Evolutionary conservation across 441 rosid genomes (phyloP), one percentile per base, ranked within the genome.

Genomic region (Gossypium aridum): DNA sequence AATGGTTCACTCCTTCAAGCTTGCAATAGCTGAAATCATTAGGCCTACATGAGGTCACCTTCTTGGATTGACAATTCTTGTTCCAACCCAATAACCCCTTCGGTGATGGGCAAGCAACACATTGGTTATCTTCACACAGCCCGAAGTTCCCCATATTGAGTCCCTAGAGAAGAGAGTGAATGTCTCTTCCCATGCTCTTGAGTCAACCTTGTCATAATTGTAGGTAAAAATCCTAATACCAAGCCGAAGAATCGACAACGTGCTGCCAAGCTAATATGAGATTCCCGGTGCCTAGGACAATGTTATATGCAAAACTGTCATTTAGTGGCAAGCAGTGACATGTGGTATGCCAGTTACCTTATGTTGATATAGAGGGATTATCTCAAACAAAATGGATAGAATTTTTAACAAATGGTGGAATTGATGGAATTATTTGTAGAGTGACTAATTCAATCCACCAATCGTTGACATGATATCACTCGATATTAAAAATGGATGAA

Each of bases 1-100:
- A 89, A 79, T 89, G 90, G 67, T 88, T 89, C 16, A 86, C 92
- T 13, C 94, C 89, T 75, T 80, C 81, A 13, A 90, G 59, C 67
- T 87, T 87, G 70, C 84, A 85, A 61, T 88, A 82, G 22, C 61
- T 26, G 72, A 87, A 80, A 37, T 84, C 80, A 39, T 76, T 79
- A 16, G 72, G 71, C 17, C 17, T 28, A 28, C 66, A n/a, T 7
- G 5, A 0, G 22, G 5, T 6, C 17, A 62, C 43, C 49, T 81
- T 85, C 20, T 82, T 60, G 1, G 81, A 57, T 23, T 72, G 65
- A 45, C 92, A 86, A n/a, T 60, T 67, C 71, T 80, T 80, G 72
- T 84, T 89, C 92, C 92, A 88, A 2, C 94, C 92, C 62, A 78
- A 28, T 5, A 86, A 67, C 3, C 14, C 45, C 10, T 31, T 62